Base-by-base conservation (phyloP, 2,329 filamentous ascomycete species). In the Alternaria triticimaculans region DNA sequence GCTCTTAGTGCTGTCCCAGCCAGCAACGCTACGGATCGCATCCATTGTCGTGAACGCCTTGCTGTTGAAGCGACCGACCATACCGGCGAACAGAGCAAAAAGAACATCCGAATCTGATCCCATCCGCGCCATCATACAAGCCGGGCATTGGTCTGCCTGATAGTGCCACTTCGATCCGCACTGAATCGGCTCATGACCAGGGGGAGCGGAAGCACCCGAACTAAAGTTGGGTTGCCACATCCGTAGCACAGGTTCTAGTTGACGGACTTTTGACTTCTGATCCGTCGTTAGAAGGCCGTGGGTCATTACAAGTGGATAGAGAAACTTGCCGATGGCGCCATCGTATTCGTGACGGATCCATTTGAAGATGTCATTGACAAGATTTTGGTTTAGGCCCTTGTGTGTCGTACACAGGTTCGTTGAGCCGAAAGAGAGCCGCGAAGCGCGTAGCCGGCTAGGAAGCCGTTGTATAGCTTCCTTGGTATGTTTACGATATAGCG, bases 41-140 rank as follows among this genome's bases (percentile, higher is more conserved):
- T 61, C 58, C 9, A 37, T 37, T 28, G 26, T 49, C n/a, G 23
- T 25, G 41, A 57, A 33, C 46, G 55, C 60, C 26, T 55, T 56
- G 0, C 23, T 51, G 2, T 48, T 62, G 15, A 68, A 66, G 28
- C 68, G 67, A 3, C 70, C 72, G 3, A 75, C 67, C 68, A 76
- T 72, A 6, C 72, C 72, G 8, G 70, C 69, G 5, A 76, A 70
- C 21, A 78, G 62, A 7, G 76, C 74, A 25, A 67, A 68, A 2
- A 76, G 30, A 4, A 74, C 72, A 10, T 63, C 28, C 5, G 54
- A 28, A 23, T 78, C 72, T 3, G 66, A 67, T 4, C 75, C 76
- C 2, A 80, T 70, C 1, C 76, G 69, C 10, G 74, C 64, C 10
- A 79, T 67, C 49, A 78, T 72, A 33, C 77, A 80, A 2, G 73